Evolutionary conservation across 352 stramenopile species (phyloP).

Genomic region (Elongisporangium anandrum): DNA sequence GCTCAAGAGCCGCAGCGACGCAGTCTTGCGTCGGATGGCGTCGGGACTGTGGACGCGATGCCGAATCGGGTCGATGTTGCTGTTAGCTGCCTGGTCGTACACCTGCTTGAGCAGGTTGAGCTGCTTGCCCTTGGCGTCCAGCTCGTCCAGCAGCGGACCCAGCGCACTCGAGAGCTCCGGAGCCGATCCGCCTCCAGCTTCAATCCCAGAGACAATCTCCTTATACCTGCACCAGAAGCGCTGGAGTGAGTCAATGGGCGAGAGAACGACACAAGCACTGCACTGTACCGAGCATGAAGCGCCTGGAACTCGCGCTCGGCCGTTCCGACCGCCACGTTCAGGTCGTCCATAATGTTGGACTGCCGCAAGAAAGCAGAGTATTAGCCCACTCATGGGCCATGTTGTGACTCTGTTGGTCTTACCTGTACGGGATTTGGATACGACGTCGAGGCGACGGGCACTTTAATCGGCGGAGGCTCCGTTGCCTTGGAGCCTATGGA

Average conservation of each 20-base stretch:
- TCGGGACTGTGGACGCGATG: slow-evolving; percentile 50
- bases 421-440: slow-evolving; percentile 59
- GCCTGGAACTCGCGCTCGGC: slow-evolving; percentile 42
- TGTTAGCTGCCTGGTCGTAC: slow-evolving; percentile 46
- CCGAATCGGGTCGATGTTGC: slow-evolving; percentile 52
- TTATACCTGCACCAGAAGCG: slow-evolving; percentile 16
- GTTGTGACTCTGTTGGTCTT: neutral
- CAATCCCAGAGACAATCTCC: slow-evolving; percentile 35
- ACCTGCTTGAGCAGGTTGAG: slow-evolving; percentile 65
- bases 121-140: slow-evolving; percentile 64
- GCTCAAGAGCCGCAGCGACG: slow-evolving; percentile 57
- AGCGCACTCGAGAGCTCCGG: slow-evolving; percentile 40
- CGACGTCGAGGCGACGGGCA: slow-evolving; percentile 22
- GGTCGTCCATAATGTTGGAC: slow-evolving; percentile 61
- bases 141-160: slow-evolving; percentile 43
- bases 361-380: slow-evolving; percentile 1
- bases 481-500: slow-evolving; percentile 1
- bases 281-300: slow-evolving; percentile 28
- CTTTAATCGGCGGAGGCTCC: slow-evolving; percentile 39
- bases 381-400: neutral
- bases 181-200: slow-evolving; percentile 13
- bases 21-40: slow-evolving; percentile 55
- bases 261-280: neutral
- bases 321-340: slow-evolving; percentile 26
- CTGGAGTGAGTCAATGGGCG: neutral